Evolutionary conservation across 169 alveolate species (phyloP), one percentile per base, ranked within the genome.

Genomic region (Babesia bovis): DNA sequence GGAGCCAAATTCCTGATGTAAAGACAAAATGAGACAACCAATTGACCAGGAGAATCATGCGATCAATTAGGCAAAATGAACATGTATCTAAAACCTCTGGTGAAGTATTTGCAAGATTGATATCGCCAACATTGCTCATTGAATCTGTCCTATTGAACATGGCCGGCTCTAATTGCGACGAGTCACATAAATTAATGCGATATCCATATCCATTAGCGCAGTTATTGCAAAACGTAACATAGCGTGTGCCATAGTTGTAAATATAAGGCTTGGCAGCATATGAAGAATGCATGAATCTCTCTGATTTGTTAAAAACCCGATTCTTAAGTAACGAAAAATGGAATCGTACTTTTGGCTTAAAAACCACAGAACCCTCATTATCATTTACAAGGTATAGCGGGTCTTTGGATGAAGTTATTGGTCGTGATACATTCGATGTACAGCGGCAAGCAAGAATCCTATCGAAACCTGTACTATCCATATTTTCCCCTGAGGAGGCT

Each of bases 1-100:
- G 19, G 19, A 47, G 19, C 55, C 55, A 47, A 19, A 47, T 26
- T 47, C 55, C 55, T 17, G 55, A 47, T 10, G 85, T 75, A 57
- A 75, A 75, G 21, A 75, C 19, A 40, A 35, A 58, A 40, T 75
- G 85, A 17, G 78, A 25, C n/a, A 75, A n/a, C 85, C 70, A 67
- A 35, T 75, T 76, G 2, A 65, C 35, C 56, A 66, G 44, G 47
- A 35, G 9, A 25, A 66, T 4, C 68, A 75, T 40, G 56, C 72
- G 77, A 35, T 59, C 73, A 0, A 75, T 15, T 12, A 65, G 85
- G 45, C 56, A 26, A 56, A 75, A 75, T 0, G 47, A 47, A 13
- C 55, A 47, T 13, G 17, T 47, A 47, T 47, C 6, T 17, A 12
- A 5, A 17, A 47, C 19, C 9, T 12, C 17, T 47, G 12, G 32